A percentile compares a stretch with the other conserved stretches of the same genome.
These are phyloP conservation scores for Lactifluus subvellereus DNA, from an alignment of 768 basidiomycete genomes.

Conservation along the genomic window DNA sequence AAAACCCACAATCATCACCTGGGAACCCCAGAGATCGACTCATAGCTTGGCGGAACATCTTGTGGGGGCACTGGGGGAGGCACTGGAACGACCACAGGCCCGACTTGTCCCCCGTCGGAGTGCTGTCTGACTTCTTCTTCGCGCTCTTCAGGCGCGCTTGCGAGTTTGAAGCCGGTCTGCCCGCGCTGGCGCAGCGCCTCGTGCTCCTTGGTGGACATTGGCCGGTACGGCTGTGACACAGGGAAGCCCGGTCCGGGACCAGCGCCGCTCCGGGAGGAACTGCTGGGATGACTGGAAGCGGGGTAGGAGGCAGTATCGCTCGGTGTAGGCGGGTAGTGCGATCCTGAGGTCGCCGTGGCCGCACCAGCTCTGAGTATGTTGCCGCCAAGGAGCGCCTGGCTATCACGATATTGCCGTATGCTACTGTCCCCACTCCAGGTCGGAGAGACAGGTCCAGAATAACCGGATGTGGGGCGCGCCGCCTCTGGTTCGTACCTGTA, in stretches of 20 bases:
- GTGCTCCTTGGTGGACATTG: conserved; percentile 27
- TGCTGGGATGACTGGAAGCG: background rate
- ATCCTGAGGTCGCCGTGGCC: conserved; percentile 21
- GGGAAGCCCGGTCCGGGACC: background rate
- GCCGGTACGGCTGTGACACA: conserved; percentile 14
- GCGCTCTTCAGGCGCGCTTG: conserved; percentile 21
- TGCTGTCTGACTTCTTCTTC: conserved; percentile 28
- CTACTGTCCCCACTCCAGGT: conserved; percentile 2
- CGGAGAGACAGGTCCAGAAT: conserved; percentile 9
- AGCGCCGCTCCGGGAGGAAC: background rate
- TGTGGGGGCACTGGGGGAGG: background rate
- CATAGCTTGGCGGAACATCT: conserved; percentile 33
- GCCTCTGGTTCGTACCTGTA: conserved; percentile 25
- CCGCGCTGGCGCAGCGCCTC: conserved; percentile 26
- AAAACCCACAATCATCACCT: background rate
- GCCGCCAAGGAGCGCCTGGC: conserved; percentile 24
- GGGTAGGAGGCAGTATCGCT: conserved; percentile 3
- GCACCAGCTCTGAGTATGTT: conserved; percentile 20
- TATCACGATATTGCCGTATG: conserved; percentile 29
- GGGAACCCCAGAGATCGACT: conserved; percentile 28
- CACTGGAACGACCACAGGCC: conserved; percentile 4
- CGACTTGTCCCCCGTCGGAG: conserved; percentile 27
- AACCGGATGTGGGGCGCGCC: conserved; percentile 21
- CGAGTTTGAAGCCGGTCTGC: conserved; percentile 18
- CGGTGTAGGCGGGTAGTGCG: conserved; percentile 18